phyloP scores from a whole-genome alignment of 108 stramenopile species.

The Mediolabrus comicus region DNA sequence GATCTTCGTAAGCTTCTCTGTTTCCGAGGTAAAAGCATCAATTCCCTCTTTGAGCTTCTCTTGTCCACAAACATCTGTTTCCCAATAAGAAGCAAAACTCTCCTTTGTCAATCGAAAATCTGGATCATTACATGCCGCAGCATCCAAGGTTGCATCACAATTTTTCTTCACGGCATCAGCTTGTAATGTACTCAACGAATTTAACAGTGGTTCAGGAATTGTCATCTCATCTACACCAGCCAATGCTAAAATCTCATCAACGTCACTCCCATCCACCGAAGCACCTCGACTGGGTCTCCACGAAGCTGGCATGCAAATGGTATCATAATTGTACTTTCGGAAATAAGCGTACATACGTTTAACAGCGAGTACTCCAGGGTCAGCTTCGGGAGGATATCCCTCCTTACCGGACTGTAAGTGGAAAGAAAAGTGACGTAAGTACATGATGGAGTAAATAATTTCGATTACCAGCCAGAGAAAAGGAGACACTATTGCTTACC shows the following conservation, averaged over 20 bases:
- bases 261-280: slow-evolving; percentile 56
- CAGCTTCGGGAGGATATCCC: slow-evolving; percentile 71
- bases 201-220: slow-evolving; percentile 74
- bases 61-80: slow-evolving; percentile 89
- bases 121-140: slow-evolving; percentile 60
- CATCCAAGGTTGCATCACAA: slow-evolving; percentile 43
- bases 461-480: too few relatives aligned
- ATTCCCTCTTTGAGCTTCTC: slow-evolving; percentile 96
- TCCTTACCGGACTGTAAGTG: slow-evolving; percentile 58
- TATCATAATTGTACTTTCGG: slow-evolving; percentile 76
- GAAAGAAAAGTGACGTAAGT: too few relatives aligned
- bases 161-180: slow-evolving; percentile 29
- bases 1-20: slow-evolving; percentile 83
- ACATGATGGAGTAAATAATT: too few relatives aligned
- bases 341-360: slow-evolving; percentile 92
- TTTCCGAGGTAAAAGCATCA: slow-evolving; percentile 80
- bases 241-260: slow-evolving; percentile 83
- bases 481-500: too few relatives aligned
- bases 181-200: slow-evolving; percentile 46
- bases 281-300: slow-evolving; percentile 89
- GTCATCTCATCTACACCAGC: slow-evolving; percentile 83
- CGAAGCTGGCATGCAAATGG: slow-evolving; percentile 97
- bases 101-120: slow-evolving; percentile 52
- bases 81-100: slow-evolving; percentile 69
- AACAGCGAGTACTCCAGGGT: slow-evolving; percentile 91